Conservation (phyloP, 306 rosid genomes). For the Carpinus fangiana region DNA sequence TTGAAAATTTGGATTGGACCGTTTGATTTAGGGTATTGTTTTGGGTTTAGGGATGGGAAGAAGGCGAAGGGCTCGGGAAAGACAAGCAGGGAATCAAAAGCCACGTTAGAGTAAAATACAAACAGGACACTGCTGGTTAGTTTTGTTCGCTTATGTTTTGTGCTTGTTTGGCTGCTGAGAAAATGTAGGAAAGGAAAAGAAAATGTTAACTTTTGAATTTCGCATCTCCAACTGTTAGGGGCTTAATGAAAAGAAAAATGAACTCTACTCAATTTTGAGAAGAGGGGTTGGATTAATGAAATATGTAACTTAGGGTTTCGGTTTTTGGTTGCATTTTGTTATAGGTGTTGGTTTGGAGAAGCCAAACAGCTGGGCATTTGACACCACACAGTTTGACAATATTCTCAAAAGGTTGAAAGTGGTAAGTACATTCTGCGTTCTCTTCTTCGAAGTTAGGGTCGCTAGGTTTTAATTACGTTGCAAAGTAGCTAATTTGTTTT, state of each 20-base stretch:
- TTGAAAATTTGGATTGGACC: neutral
- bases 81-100: conserved; percentile 97
- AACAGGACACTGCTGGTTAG: conserved; percentile 83
- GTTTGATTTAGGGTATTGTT: neutral
- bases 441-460: neutral
- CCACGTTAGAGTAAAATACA: conserved; percentile 72
- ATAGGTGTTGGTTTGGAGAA: conserved; percentile 86
- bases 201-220: neutral
- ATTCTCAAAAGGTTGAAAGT: conserved; percentile 96
- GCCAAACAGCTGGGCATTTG: conserved; percentile 94
- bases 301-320: no score
- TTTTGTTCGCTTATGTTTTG: neutral
- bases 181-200: neutral
- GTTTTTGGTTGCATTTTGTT: neutral
- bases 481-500: neutral
- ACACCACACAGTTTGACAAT: conserved; percentile 81
- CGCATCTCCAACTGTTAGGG: neutral
- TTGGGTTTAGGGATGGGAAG: conserved; percentile 85
- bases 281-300: conserved; percentile 8
- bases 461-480: neutral
- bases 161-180: neutral
- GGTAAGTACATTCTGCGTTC: conserved; percentile 38
- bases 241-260: neutral
- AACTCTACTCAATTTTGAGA: neutral
- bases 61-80: conserved; percentile 97